phyloP scores from a whole-genome alignment of 2,329 filamentous ascomycete genomes.

The Didymella sp. region DNA sequence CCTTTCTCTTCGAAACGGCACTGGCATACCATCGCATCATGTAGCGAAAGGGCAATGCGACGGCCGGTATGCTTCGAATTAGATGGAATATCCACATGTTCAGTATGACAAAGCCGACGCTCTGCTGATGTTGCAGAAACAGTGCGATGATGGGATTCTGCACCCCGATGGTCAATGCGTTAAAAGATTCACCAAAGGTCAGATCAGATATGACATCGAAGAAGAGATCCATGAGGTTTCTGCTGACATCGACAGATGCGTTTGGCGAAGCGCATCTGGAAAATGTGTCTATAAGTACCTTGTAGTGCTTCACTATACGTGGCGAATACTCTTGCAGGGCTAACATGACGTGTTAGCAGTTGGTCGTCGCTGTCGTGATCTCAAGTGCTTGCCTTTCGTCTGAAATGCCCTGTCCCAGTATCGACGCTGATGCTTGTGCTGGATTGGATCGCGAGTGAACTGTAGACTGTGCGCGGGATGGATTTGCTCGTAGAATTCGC shows the following conservation, averaged over 20 bases:
- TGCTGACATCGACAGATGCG: slow-evolving; percentile 14
- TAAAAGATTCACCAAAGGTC: slow-evolving; percentile 23
- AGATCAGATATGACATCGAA: slow-evolving; percentile 25
- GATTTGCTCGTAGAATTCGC: slow-evolving; percentile 34
- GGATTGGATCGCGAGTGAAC: slow-evolving; percentile 28
- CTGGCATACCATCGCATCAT: background rate
- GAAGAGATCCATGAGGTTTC: slow-evolving; percentile 20
- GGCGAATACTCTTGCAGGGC: slow-evolving; percentile 6
- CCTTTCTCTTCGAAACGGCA: slow-evolving; percentile 1
- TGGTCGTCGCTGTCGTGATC: background rate
- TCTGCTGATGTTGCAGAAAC: slow-evolving; percentile 16
- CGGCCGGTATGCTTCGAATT: slow-evolving; percentile 5
- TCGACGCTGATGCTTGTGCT: slow-evolving; percentile 32
- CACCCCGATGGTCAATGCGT: slow-evolving; percentile 13
- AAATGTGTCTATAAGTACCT: background rate
- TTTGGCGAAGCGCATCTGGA: background rate
- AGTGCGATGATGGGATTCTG: slow-evolving; percentile 15
- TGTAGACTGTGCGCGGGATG: slow-evolving; percentile 29
- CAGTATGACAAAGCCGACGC: slow-evolving; percentile 16
- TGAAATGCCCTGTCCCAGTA: slow-evolving; percentile 41
- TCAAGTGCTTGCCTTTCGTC: slow-evolving; percentile 22
- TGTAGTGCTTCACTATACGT: slow-evolving; percentile 4
- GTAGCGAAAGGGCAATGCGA: background rate
- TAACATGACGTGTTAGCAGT: background rate
- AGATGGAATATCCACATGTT: slow-evolving; percentile 23